These are phyloP conservation scores for Fusarium tuaranense DNA, from an alignment of 2,329 filamentous ascomycete species.

Conservation along the genomic window DNA sequence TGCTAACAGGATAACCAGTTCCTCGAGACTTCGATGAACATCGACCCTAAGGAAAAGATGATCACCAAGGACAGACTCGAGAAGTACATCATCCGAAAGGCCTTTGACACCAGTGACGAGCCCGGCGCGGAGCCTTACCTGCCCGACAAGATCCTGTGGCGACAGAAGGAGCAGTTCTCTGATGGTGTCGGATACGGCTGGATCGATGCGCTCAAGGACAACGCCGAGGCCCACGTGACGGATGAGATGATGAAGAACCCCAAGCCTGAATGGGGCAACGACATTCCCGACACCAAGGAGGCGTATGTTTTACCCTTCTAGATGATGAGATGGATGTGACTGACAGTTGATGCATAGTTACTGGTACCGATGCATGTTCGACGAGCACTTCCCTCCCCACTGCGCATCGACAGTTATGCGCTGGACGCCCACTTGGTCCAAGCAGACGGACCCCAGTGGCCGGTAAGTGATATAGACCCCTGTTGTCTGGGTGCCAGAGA, in stretches of 20 bases:
- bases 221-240: conserved; percentile 87
- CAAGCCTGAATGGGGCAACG: conserved; percentile 93
- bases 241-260: conserved; percentile 99
- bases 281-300: conserved; percentile 96
- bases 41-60: conserved; percentile 96
- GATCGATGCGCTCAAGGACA: conserved; percentile 98
- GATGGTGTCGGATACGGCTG: conserved; percentile 99
- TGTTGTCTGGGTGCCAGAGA: neutral
- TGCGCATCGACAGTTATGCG: conserved; percentile 95
- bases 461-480: conserved; percentile 63
- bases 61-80: conserved; percentile 91
- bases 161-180: conserved; percentile 99
- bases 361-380: conserved; percentile 99
- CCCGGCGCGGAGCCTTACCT: conserved; percentile 86
- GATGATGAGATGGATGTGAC: conserved; percentile 14
- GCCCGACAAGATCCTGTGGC: conserved; percentile 95
- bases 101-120: conserved; percentile 93
- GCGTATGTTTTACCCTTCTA: conserved; percentile 66
- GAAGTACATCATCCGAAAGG: conserved; percentile 98
- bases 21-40: conserved; percentile 91
- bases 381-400: conserved; percentile 94
- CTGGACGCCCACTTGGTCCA: conserved; percentile 97
- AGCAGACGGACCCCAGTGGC: conserved; percentile 95
- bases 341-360: conserved; percentile 65
- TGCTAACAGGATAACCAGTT: conserved; percentile 66